Conservation (phyloP, 345 rosid genomes). For the Salix brachista region DNA sequence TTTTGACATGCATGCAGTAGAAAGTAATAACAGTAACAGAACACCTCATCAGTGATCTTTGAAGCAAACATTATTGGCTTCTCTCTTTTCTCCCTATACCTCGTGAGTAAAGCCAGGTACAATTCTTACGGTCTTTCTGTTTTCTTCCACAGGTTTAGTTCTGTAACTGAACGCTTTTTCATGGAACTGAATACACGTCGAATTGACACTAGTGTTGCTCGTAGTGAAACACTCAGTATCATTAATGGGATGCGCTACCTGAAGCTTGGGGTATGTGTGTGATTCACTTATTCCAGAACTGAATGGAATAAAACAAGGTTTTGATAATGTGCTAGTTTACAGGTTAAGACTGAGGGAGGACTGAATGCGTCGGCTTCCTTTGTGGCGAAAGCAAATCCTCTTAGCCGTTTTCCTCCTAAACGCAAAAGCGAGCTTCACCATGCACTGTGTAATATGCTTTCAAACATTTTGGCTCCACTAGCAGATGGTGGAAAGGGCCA, state of each 20-base stretch:
- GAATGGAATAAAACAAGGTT: slow-evolving; percentile 10
- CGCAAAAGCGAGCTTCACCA: slow-evolving; percentile 97
- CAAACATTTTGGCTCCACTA: slow-evolving; percentile 88
- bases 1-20: too few species aligned
- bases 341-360: slow-evolving; percentile 98
- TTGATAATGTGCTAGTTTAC: slow-evolving; percentile 33
- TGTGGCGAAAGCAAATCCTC: slow-evolving; percentile 98
- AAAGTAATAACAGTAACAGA: too few species aligned
- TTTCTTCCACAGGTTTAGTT: slow-evolving; percentile 69
- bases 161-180: slow-evolving; percentile 93
- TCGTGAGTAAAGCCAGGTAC: not conserved
- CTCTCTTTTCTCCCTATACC: not conserved
- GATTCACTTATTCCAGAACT: slow-evolving; percentile 13
- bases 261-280: slow-evolving; percentile 80
- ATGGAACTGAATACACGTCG: slow-evolving; percentile 91
- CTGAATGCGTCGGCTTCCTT: slow-evolving; percentile 96
- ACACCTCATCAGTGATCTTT: not conserved
- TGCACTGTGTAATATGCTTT: slow-evolving; percentile 96
- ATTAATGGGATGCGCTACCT: slow-evolving; percentile 99
- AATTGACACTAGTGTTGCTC: slow-evolving; percentile 70
- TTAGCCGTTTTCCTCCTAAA: slow-evolving; percentile 78
- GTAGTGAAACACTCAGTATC: slow-evolving; percentile 90
- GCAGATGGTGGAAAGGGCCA: slow-evolving; percentile 92
- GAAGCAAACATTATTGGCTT: not conserved
- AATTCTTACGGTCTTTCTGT: slow-evolving; percentile 13